Evolutionary conservation across 2,329 filamentous ascomycete species (phyloP).

Genomic region (Coniella vitis): DNA sequence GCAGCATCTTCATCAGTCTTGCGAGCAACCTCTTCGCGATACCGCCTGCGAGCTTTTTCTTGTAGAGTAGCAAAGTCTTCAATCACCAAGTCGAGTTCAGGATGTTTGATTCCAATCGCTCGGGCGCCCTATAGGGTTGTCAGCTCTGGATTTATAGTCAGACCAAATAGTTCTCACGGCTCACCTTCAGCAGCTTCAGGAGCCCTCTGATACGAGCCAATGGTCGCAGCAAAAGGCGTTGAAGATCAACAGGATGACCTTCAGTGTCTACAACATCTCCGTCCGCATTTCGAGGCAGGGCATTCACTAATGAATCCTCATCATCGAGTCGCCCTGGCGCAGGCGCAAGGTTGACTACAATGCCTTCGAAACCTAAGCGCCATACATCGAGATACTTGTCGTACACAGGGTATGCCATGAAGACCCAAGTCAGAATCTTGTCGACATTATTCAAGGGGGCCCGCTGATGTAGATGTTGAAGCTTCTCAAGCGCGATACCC

Average conservation of each 20-base stretch:
- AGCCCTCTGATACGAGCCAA: slow-evolving; percentile 84
- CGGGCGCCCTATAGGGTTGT: slow-evolving; percentile 45
- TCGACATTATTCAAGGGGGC: slow-evolving; percentile 69
- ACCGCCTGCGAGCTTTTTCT: slow-evolving; percentile 62
- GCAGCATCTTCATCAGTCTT: slow-evolving; percentile 77
- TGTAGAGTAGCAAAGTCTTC: slow-evolving; percentile 66
- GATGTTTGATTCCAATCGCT: slow-evolving; percentile 44
- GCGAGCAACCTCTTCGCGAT: slow-evolving; percentile 62
- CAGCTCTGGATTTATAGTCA: background rate
- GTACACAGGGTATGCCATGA: slow-evolving; percentile 71
- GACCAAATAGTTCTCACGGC: slow-evolving; percentile 2
- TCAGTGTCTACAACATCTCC: slow-evolving; percentile 65
- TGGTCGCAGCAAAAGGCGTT: slow-evolving; percentile 83
- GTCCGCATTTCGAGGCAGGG: slow-evolving; percentile 53
- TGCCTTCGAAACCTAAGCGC: slow-evolving; percentile 89
- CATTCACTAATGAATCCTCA: slow-evolving; percentile 52
- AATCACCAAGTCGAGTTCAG: slow-evolving; percentile 51
- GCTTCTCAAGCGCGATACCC: slow-evolving; percentile 80
- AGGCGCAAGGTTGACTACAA: slow-evolving; percentile 87
- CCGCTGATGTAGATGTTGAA: slow-evolving; percentile 72
- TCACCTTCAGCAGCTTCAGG: slow-evolving; percentile 71
- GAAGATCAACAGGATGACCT: slow-evolving; percentile 89
- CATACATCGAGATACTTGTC: slow-evolving; percentile 79
- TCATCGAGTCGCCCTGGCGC: slow-evolving; percentile 47
- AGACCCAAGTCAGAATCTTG: slow-evolving; percentile 73